Percentiles rank a stretch among this genome's conserved stretches.
Conservation (phyloP, 495 filamentous ascomycete genomes). For the Recurvomyces mirabilis region DNA sequence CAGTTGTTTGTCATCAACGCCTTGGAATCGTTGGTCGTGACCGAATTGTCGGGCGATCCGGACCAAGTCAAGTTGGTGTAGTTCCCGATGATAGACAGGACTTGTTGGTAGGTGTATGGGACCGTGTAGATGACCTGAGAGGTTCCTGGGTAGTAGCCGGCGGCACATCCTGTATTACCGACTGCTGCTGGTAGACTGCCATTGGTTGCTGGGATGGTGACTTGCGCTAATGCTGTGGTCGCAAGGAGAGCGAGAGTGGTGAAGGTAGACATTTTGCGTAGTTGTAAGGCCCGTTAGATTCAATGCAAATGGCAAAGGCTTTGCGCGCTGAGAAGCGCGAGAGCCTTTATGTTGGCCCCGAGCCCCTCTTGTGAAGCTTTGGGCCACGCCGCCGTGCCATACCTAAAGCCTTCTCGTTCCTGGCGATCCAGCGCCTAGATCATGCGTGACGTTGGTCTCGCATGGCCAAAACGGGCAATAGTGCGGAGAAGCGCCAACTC, state of each 20-base stretch:
- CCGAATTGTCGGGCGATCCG: constrained; percentile 12
- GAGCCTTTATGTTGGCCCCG: no score
- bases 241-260: not conserved
- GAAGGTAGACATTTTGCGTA: not conserved
- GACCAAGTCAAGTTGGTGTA: constrained; percentile 27
- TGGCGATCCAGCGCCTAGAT: no score
- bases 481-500: no score
- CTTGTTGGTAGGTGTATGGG: constrained; percentile 24
- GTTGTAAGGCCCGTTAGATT: not conserved
- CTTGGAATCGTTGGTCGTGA: constrained; percentile 20
- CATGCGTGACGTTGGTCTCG: no score
- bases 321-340: no score
- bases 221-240: not conserved
- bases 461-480: no score
- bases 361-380: no score
- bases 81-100: constrained; percentile 24
- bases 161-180: constrained; percentile 1
- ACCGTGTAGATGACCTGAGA: constrained; percentile 22
- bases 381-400: no score
- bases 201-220: constrained; percentile 11
- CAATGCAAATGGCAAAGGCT: not conserved
- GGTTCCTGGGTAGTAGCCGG: constrained; percentile 20
- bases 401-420: no score
- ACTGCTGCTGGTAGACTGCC: constrained; percentile 5
- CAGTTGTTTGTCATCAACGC: constrained; percentile 14